Evolutionary conservation across 1,284 basidiomycete genomes (phyloP), one percentile per base, ranked within the genome.

Genomic region (Boletus semigastroideus): DNA sequence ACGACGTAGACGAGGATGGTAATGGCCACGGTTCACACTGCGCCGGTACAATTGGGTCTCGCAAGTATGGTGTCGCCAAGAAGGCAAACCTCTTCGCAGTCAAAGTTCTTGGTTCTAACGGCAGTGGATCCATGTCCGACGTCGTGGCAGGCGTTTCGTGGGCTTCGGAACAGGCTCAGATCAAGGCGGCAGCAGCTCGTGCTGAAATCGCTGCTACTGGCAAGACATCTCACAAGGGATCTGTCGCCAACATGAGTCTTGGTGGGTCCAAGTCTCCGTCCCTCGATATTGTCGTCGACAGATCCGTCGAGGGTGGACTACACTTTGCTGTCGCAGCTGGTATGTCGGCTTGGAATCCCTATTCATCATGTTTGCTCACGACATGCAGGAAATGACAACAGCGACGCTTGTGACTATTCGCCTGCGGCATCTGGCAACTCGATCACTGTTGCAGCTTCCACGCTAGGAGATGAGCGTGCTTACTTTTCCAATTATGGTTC

Each of bases 231-330:
- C 87, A 92, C 79, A 95, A 94, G 78, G 96, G 96, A 36, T 96
- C 94, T 37, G 95, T 98, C 59, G 94, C 92, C 56, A 98, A 96
- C 81, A 98, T 99, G 96, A 92, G 88, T 68, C 87, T 99, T 49
- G 96, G 96, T 59, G 96, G 96, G 66, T 92, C 92, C 62, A 96
- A 94, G 78, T 94, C 92, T n/a, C 79, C 77, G 38, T 82, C 91
- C 41, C 82, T 98, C 51, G 93, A 99, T 64, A 78, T 82, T 36
- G 85, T 90, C 45, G 93, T 99, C 56, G 86, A 98, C 74, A 78
- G 76, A 48, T 94, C 95, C 49, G 92, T 97, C 51, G 80, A 83
- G 27, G 62, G 69, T 42, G 96, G 96, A 48, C 79, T 99, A 51
- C 93, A 98, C 79, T 98, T 98, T 65, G 92, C 92, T 59, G 94